Percentiles rank a stretch among this genome's conserved stretches.
Evolutionary conservation across 2,329 filamentous ascomycete species (phyloP).

Genomic region (Trichoderma aggressivum): DNA sequence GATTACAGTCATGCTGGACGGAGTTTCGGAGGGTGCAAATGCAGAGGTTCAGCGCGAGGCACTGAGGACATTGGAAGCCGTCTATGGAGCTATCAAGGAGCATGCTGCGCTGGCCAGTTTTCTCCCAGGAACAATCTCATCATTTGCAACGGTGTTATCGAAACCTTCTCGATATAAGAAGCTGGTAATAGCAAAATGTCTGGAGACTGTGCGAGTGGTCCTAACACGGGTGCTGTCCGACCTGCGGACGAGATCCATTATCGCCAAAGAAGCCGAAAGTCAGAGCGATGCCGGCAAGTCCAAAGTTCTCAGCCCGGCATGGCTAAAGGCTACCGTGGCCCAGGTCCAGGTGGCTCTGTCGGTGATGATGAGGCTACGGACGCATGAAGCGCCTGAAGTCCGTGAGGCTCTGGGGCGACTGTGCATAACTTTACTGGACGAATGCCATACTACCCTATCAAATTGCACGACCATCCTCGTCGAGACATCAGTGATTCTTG

Average conservation of each 20-base stretch:
- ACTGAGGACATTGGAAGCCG: constrained; percentile 57
- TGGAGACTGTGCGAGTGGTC: constrained; percentile 56
- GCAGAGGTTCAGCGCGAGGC: constrained; percentile 69
- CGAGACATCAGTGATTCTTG: constrained; percentile 75
- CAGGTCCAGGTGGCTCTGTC: constrained; percentile 83
- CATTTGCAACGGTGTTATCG: constrained; percentile 70
- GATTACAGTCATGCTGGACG: constrained; percentile 75
- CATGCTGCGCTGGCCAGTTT: constrained; percentile 77
- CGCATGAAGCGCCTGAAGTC: constrained; percentile 67
- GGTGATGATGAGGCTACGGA: constrained; percentile 71
- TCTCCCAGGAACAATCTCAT: constrained; percentile 82
- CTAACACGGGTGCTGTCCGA: constrained; percentile 57
- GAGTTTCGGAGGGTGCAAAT: constrained; percentile 61
- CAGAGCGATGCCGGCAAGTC: constrained; percentile 24
- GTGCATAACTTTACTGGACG: constrained; percentile 71
- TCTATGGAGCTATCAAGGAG: constrained; percentile 65
- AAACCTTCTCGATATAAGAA: constrained; percentile 58
- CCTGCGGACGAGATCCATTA: constrained; percentile 48
- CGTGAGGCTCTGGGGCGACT: constrained; percentile 63
- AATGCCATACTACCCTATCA: constrained; percentile 70
- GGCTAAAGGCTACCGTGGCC: constrained; percentile 74
- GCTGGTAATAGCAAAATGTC: constrained; percentile 58
- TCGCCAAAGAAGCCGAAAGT: constrained; percentile 31
- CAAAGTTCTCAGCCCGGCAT: constrained; percentile 50
- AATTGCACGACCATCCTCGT: constrained; percentile 69